A percentile compares a stretch with the other conserved stretches of the same genome.
phyloP scores from a whole-genome alignment of 139 green algal species.

The Helicosporidium sp. region DNA sequence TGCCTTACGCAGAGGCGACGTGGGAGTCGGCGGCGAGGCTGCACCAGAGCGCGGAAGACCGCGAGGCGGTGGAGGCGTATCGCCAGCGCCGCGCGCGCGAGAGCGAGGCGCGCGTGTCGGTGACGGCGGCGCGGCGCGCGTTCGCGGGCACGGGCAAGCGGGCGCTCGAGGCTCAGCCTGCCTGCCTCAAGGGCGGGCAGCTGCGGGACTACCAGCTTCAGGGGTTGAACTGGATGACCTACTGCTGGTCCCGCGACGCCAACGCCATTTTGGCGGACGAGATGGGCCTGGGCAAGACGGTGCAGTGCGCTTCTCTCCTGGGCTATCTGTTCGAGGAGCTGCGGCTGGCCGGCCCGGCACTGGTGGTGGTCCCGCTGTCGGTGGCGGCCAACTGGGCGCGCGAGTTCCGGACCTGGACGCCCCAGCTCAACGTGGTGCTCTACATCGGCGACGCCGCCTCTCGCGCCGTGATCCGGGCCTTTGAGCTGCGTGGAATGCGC shows the following conservation, averaged over 20 bases:
- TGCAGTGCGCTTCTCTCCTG: slow-evolving; percentile 43
- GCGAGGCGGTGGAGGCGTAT: slow-evolving; percentile 31
- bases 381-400: slow-evolving; percentile 76
- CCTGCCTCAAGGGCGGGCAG: slow-evolving; percentile 28
- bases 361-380: slow-evolving; percentile 76
- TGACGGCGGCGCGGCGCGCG: slow-evolving; percentile 36
- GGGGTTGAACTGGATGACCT: slow-evolving; percentile 76
- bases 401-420: slow-evolving; percentile 67
- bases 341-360: slow-evolving; percentile 50
- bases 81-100: slow-evolving; percentile 32
- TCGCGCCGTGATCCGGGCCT: slow-evolving; percentile 35
- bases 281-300: slow-evolving; percentile 69
- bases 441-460: slow-evolving; percentile 68
- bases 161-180: slow-evolving; percentile 41
- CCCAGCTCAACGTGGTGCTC: slow-evolving; percentile 49
- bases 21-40: slow-evolving; percentile 53
- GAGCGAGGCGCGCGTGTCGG: slow-evolving; percentile 18
- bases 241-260: slow-evolving; percentile 38
- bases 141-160: slow-evolving; percentile 27
- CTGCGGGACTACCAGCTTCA: slow-evolving; percentile 84
- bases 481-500: slow-evolving; percentile 28
- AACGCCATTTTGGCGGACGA: slow-evolving; percentile 91
- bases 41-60: slow-evolving; percentile 17
- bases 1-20: slow-evolving; percentile 77
- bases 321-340: slow-evolving; percentile 36